Percentiles rank a stretch among this genome's conserved stretches.
phyloP scores from a whole-genome alignment of 2,329 filamentous ascomycete genomes.

The Sphaerostilbella broomeana region DNA sequence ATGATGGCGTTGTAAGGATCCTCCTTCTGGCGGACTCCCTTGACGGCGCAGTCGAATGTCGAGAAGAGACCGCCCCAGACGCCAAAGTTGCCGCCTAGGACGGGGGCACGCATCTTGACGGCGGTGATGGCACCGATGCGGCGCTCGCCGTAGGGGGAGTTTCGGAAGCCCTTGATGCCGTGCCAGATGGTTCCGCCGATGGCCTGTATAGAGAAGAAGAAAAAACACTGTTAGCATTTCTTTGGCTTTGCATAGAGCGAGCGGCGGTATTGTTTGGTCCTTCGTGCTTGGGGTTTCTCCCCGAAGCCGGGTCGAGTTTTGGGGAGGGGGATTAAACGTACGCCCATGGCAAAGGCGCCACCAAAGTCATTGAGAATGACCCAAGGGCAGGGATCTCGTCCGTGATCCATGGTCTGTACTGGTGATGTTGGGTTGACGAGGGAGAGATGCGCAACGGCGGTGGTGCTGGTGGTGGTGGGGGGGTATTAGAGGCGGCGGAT shows the following conservation, averaged over 20 bases:
- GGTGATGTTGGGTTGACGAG: not conserved
- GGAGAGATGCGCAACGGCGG: not conserved
- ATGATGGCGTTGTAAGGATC: conserved; percentile 98
- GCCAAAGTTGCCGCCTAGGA: conserved; percentile 95
- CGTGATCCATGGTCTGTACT: conserved; percentile 59
- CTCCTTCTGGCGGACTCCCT: conserved; percentile 91
- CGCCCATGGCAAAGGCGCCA: conserved; percentile 93
- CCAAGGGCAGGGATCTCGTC: conserved; percentile 93
- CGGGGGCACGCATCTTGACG: conserved; percentile 93
- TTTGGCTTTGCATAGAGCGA: too few relatives aligned
- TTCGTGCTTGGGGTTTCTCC: too few relatives aligned
- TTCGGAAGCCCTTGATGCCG: conserved; percentile 90
- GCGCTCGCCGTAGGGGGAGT: conserved; percentile 85
- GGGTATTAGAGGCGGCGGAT: too few relatives aligned
- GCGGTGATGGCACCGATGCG: conserved; percentile 93
- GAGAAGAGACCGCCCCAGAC: conserved; percentile 96
- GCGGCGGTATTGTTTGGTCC: too few relatives aligned
- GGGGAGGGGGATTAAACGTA: conserved; percentile 40
- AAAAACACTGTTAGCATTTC: too few relatives aligned
- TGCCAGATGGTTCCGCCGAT: conserved; percentile 88
- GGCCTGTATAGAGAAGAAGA: conserved; percentile 38
- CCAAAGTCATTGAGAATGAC: conserved; percentile 96
- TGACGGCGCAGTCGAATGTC: conserved; percentile 94
- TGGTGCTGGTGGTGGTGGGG: conserved; percentile 1
- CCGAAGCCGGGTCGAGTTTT: not conserved